phyloP scores from a whole-genome alignment of 1,284 basidiomycete species.

The Cystobasidium sp. region DNA sequence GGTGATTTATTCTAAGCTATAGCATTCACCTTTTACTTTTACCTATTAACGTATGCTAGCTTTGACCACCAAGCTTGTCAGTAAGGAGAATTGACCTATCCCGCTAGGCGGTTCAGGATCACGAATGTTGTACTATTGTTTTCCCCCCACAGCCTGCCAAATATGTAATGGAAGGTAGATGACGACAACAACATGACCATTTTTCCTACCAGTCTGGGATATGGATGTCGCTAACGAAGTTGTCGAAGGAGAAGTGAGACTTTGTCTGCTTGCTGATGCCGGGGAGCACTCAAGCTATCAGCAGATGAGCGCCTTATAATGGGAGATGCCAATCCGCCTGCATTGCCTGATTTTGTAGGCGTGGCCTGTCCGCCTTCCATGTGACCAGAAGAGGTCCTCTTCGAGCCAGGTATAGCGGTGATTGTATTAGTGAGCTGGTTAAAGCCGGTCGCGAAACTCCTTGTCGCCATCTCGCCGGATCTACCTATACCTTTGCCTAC shows the following conservation, averaged over 20 bases:
- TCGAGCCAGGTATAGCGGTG: slow-evolving; percentile 28
- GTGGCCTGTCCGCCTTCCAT: slow-evolving; percentile 12
- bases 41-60: not conserved
- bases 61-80: too few species aligned
- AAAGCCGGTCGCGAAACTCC: too few species aligned
- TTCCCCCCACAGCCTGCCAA: too few species aligned
- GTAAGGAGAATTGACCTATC: too few species aligned
- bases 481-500: slow-evolving; percentile 40
- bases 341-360: not conserved
- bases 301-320: not conserved
- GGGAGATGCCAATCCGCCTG: not conserved
- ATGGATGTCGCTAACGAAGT: slow-evolving; percentile 6
- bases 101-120: too few species aligned
- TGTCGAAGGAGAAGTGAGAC: slow-evolving; percentile 18
- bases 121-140: too few species aligned
- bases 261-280: not conserved
- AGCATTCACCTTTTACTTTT: not conserved
- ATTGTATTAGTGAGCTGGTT: slow-evolving; percentile 30
- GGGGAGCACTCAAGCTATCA: slow-evolving; percentile 2
- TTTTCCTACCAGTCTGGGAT: not conserved
- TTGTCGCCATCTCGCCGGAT: slow-evolving; percentile 29
- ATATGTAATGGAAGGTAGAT: too few species aligned
- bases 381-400: slow-evolving; percentile 16
- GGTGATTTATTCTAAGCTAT: slow-evolving; percentile 34
- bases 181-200: too few species aligned